Percentiles rank a stretch among this genome's conserved stretches.
These are phyloP conservation scores for Pseudogymnoascus sp. DNA, from an alignment of 2,329 filamentous ascomycete species.

Conservation along the genomic window DNA sequence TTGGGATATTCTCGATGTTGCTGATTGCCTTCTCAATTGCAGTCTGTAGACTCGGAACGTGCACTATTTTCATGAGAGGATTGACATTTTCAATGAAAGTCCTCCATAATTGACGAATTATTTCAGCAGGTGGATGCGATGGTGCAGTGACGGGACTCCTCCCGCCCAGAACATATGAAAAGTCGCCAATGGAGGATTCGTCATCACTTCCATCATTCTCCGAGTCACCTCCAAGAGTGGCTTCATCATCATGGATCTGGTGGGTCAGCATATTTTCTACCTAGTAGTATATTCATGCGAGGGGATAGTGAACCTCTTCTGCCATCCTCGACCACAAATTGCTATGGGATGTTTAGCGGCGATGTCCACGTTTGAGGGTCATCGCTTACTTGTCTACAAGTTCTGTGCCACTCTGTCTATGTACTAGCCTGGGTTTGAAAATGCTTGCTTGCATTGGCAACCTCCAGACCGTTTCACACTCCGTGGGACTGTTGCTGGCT, in stretches of 20 bases:
- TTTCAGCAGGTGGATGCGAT: slow-evolving; percentile 31
- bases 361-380: not conserved
- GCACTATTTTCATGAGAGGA: slow-evolving; percentile 58
- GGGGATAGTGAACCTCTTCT: slow-evolving; percentile 20
- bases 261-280: slow-evolving; percentile 9
- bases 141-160: slow-evolving; percentile 17
- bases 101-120: slow-evolving; percentile 58
- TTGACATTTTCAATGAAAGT: slow-evolving; percentile 61
- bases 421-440: slow-evolving; percentile 17
- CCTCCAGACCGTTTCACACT: slow-evolving; percentile 1
- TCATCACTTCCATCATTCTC: slow-evolving; percentile 18
- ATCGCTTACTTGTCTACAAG: slow-evolving; percentile 22
- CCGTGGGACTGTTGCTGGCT: not conserved
- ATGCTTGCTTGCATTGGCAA: slow-evolving; percentile 11
- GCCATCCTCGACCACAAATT: slow-evolving; percentile 24
- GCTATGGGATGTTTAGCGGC: slow-evolving; percentile 18
- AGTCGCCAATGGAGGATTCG: slow-evolving; percentile 22
- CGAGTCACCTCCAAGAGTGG: slow-evolving; percentile 16
- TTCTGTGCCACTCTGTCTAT: slow-evolving; percentile 16
- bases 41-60: slow-evolving; percentile 55
- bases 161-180: slow-evolving; percentile 23
- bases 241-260: slow-evolving; percentile 24
- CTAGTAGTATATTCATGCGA: not conserved
- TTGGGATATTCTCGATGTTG: slow-evolving; percentile 24
- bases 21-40: slow-evolving; percentile 54